Percentiles rank a stretch among this genome's conserved stretches.
Evolutionary conservation across 2,329 filamentous ascomycete genomes (phyloP).

Genomic region (Colletotrichum horii): DNA sequence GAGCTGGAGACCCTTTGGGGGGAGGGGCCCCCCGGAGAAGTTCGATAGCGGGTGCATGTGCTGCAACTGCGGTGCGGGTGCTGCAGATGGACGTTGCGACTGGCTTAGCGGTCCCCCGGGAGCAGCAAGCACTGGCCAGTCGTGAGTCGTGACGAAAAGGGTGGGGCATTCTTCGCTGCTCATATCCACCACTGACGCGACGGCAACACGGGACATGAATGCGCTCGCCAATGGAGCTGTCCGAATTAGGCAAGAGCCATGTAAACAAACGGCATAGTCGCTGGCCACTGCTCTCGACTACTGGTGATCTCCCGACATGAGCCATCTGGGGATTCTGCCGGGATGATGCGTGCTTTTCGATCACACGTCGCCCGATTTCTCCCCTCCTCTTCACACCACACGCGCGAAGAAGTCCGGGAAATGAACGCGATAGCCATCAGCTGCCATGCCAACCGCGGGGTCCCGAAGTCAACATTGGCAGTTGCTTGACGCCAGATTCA

Average conservation of each 20-base stretch:
- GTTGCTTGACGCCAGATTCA: background rate
- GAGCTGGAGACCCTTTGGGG: background rate
- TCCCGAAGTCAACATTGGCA: background rate
- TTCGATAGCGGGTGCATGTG: background rate
- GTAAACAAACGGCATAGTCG: constrained; percentile 19
- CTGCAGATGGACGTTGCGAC: background rate
- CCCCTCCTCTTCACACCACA: background rate
- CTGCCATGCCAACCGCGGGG: constrained; percentile 9
- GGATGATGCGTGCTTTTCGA: background rate
- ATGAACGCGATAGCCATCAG: background rate
- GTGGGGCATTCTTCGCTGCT: background rate
- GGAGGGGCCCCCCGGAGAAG: background rate
- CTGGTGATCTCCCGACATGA: background rate
- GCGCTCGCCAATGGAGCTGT: constrained; percentile 1
- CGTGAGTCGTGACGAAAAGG: background rate
- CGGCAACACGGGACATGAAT: background rate
- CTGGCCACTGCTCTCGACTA: constrained; percentile 1
- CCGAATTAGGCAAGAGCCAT: constrained; percentile 8
- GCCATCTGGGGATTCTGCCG: background rate
- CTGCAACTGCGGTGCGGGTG: background rate
- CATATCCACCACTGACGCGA: background rate
- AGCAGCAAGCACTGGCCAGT: constrained; percentile 5
- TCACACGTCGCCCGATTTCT: background rate
- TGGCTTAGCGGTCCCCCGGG: background rate
- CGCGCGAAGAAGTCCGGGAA: background rate